A percentile compares a stretch with the other conserved stretches of the same genome.
Evolutionary conservation across 164 flowering plant genomes (phyloP).

Genomic region (Chimonanthus salicifolius): DNA sequence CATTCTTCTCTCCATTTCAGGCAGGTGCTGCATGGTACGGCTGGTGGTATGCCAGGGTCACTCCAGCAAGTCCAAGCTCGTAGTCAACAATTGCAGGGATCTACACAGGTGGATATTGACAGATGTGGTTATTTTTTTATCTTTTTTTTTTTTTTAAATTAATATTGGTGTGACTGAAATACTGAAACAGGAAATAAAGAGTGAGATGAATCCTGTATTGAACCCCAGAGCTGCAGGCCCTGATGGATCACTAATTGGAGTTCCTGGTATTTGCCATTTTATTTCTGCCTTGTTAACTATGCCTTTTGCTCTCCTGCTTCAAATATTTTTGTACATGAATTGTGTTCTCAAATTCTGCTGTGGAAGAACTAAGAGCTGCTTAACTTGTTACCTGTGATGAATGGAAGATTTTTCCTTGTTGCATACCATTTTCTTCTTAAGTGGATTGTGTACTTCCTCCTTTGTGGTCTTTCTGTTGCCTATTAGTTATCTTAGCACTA

Average conservation of each 20-base stretch:
- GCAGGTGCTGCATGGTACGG: slow-evolving; percentile 87
- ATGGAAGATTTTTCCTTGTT: too few relatives aligned
- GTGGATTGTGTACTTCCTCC: too few relatives aligned
- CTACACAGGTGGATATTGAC: slow-evolving; percentile 41
- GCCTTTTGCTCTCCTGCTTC: too few relatives aligned
- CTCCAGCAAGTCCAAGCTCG: slow-evolving; percentile 74
- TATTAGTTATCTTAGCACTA: not conserved
- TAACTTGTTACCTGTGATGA: not conserved
- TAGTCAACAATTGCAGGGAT: slow-evolving; percentile 72
- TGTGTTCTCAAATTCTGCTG: not conserved
- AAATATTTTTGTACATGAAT: too few relatives aligned
- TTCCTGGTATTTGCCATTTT: slow-evolving; percentile 49
- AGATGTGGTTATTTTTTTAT: not conserved
- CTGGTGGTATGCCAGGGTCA: slow-evolving; percentile 66
- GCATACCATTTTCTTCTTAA: too few relatives aligned
- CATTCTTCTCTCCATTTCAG: slow-evolving; percentile 29
- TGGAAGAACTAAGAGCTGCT: not conserved
- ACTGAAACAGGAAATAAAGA: slow-evolving; percentile 55
- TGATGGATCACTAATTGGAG: slow-evolving; percentile 69
- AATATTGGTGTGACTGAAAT: slow-evolving; percentile 8
- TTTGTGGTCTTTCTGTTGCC: too few relatives aligned
- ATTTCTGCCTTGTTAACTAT: not conserved
- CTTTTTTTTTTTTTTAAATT: too few relatives aligned
- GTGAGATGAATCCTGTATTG: slow-evolving; percentile 57
- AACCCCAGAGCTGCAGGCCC: slow-evolving; percentile 60